Base-by-base conservation (phyloP, 1,139 yeast species). In the Candida tetrigidarum region DNA sequence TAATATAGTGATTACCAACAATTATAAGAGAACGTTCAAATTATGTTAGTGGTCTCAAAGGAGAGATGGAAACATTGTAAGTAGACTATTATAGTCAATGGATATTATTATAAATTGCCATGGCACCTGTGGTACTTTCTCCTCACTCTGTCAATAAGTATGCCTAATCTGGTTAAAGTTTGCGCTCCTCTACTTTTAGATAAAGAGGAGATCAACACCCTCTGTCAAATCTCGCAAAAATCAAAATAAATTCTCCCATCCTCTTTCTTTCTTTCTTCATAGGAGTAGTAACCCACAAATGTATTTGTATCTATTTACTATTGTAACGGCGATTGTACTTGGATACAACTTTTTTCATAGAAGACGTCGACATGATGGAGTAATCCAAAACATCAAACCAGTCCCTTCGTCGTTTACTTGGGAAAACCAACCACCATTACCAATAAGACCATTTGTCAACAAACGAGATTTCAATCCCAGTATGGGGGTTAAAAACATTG, bases 381-480 rank as follows among this genome's bases (percentile, higher is more conserved):
- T 43, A 12, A 28, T 43, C 23, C 18, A 33, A 11, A 19, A 35
- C 30, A 39, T 50, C 4, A 28, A 33, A 8, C 52, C 65, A 4
- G 48, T 59, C 1, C 58, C 58, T 2, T 42, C 60, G 0, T 60
- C 59, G 33, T 80, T 80, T 54, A 55, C 67, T 3, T 86, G 88
- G 86, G 54, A 66, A 15, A 54, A 54, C 8, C 63, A 67, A 4
- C 60, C 67, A 45, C 89, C 84, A n/a, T 63, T 66, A 46, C 74
- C 66, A 40, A 78, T 72, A 60, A 76, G 89, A 43, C 89, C 90
- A 4, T 64, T 64, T 28, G 69, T 51, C 1, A 67, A 67, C 2
- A 71, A 71, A 44, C 60, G 56, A 33, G 66, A 66, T 53, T 69
- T 69, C 51, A 67, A 66, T 35, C 68, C 71, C 3, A 63, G 67